These are phyloP conservation scores for Mucor racemosus DNA, from an alignment of 371 early-diverging fungal species.

Conservation along the genomic window DNA sequence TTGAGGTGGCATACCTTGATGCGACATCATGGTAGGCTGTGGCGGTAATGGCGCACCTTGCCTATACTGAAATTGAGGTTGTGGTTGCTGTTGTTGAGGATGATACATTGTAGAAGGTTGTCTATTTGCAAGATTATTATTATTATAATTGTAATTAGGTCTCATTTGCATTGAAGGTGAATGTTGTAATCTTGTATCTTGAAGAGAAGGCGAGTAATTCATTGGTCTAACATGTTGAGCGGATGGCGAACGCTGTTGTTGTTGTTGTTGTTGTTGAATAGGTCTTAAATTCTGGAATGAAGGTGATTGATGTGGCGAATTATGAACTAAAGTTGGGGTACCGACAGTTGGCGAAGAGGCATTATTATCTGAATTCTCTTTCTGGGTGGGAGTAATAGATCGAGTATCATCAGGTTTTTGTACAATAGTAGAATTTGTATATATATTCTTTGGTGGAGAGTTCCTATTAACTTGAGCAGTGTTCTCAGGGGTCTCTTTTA, in stretches of 20 bases:
- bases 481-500: slow-evolving; percentile 1
- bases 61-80: slow-evolving; percentile 11
- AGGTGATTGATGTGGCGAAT: neutral
- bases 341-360: neutral
- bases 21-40: slow-evolving; percentile 9
- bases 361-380: neutral
- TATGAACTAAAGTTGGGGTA: neutral
- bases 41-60: slow-evolving; percentile 14
- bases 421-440: slow-evolving; percentile 4
- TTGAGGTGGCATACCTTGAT: slow-evolving; percentile 1
- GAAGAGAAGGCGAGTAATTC: slow-evolving; percentile 6
- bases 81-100: slow-evolving; percentile 10
- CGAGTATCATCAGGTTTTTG: slow-evolving; percentile 7
- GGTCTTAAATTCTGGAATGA: neutral
- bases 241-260: slow-evolving; percentile 11
- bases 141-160: neutral
- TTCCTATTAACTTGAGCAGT: neutral
- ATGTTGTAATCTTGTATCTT: slow-evolving; percentile 4
- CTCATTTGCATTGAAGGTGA: slow-evolving; percentile 8
- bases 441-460: neutral
- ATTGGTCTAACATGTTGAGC: slow-evolving; percentile 4
- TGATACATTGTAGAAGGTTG: slow-evolving; percentile 10
- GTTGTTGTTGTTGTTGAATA: neutral
- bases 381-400: neutral
- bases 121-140: neutral